These are phyloP conservation scores for Flaveria robusta DNA, from an alignment of 129 eudicot species.

Conservation along the genomic window DNA sequence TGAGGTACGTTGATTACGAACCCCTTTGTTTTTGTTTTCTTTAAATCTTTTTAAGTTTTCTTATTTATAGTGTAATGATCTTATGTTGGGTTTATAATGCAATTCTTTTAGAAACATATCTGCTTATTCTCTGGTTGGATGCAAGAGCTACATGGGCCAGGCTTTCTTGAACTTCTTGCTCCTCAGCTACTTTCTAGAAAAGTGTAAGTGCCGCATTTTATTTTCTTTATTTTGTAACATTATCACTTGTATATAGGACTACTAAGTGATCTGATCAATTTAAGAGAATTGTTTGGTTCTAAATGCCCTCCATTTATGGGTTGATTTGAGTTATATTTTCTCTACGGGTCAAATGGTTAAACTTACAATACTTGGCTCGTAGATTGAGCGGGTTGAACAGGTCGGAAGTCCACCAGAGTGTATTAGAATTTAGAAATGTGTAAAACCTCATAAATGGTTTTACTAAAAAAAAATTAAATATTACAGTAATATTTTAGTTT, in stretches of 20 bases:
- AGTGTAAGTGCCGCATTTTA: constrained; percentile 60
- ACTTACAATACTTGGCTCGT: not conserved
- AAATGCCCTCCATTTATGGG: not conserved
- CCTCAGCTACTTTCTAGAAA: constrained; percentile 75
- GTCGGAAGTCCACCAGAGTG: not conserved
- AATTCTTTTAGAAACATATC: constrained; percentile 54
- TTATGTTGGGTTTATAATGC: constrained; percentile 22
- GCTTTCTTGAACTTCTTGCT: constrained; percentile 81
- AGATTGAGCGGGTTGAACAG: not conserved
- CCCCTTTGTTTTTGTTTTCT: not conserved
- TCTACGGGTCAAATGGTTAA: not conserved
- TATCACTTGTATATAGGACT: not conserved
- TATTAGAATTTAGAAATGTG: not conserved
- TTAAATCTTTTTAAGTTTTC: not conserved
- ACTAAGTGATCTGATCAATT: not conserved
- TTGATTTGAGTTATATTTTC: not conserved
- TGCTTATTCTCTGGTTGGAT: constrained; percentile 97
- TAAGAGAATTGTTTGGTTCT: constrained; percentile 2
- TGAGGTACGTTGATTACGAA: constrained; percentile 52
- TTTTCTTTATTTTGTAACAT: not conserved
- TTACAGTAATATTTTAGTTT: not conserved
- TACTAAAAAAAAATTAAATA: not conserved
- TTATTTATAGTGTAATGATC: constrained; percentile 3
- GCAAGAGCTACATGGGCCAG: constrained; percentile 83
- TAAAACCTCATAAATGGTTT: not conserved